phyloP scores from a whole-genome alignment of 1,284 basidiomycete genomes.

The Moniliella sp. region DNA sequence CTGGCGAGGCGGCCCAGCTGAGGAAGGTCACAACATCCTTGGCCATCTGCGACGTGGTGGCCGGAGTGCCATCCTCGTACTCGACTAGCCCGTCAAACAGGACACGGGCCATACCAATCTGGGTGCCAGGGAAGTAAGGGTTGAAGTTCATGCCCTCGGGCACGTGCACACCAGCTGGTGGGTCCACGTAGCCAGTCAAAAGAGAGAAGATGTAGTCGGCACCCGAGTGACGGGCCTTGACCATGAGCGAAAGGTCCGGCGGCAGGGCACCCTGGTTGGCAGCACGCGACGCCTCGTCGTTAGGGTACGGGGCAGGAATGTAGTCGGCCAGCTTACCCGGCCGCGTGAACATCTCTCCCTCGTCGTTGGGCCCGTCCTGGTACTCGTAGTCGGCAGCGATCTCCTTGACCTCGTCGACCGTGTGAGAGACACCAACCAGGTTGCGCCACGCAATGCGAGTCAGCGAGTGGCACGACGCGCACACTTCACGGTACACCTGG shows the following conservation, averaged over 20 bases:
- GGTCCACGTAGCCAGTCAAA: slow-evolving; percentile 86
- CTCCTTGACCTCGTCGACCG: slow-evolving; percentile 65
- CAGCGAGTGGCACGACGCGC: slow-evolving; percentile 92
- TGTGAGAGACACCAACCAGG: slow-evolving; percentile 90
- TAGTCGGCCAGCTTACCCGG: slow-evolving; percentile 94
- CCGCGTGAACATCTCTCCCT: slow-evolving; percentile 93
- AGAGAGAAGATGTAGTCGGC: slow-evolving; percentile 91
- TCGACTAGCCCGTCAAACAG: slow-evolving; percentile 53
- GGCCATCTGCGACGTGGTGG: slow-evolving; percentile 92
- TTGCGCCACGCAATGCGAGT: slow-evolving; percentile 99
- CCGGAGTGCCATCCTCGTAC: slow-evolving; percentile 52
- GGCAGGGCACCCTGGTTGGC: slow-evolving; percentile 83
- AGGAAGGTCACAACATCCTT: slow-evolving; percentile 40
- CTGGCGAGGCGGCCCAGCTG: slow-evolving; percentile 52
- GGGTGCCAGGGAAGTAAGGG: slow-evolving; percentile 38
- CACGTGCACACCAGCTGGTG: slow-evolving; percentile 83
- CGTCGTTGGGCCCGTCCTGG: slow-evolving; percentile 76
- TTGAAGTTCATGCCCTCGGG: slow-evolving; percentile 53
- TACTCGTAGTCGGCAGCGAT: slow-evolving; percentile 87
- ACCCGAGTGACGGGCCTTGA: slow-evolving; percentile 92
- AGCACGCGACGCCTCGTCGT: slow-evolving; percentile 89
- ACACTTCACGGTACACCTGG: slow-evolving; percentile 96
- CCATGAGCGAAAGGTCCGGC: slow-evolving; percentile 86
- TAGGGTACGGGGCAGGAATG: slow-evolving; percentile 82
- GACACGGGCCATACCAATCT: slow-evolving; percentile 96